Base-by-base conservation (phyloP, 768 basidiomycete species). In the Termitomyces sp. region DNA sequence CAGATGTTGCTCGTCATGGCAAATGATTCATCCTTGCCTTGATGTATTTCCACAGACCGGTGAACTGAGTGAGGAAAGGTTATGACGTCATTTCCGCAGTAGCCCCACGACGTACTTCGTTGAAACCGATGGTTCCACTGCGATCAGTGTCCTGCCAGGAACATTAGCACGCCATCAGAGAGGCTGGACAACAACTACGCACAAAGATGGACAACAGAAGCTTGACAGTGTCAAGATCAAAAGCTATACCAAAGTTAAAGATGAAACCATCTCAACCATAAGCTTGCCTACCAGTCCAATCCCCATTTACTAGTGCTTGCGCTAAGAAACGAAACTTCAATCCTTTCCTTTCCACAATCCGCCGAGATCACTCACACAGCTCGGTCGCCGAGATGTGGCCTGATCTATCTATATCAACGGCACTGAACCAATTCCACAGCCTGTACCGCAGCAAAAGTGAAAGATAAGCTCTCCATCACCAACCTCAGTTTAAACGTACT, bases 181-280 rank as follows among this genome's bases (percentile, higher is more conserved):
- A 46, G 5, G 7, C 6, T 49, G 26, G 14, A 22, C 12, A 24
- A 24, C 2, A 2, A 54, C 7, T 22, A 69, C 86, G 64, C 56
- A 90, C 90, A 69, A 94, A 93, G 61, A 93, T 82, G 26, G 78
- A 77, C 86, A 94, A 91, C 61, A 92, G 76, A 35, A 92, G 78
- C 75, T 90, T 92, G 69, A 92, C 87, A 26, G 92, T 93, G 65
- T 92, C 92, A 56, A 90, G 73, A 72, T 92, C 91, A 65, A 93
- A 93, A 6, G 86, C 90, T 90, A 54, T 40, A 50, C 20, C 32
- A 14, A 30, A 30, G 20, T 58, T 60, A 52, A 16, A 44, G 33
- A 28, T 40, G 54, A 22, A 20, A 36, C 20, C 33, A 13, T 10
- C 20, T 40, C n/a, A 12, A 26, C 16, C 40, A 1, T 6, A 22